phyloP scores from a whole-genome alignment of 345 rosid genomes.

The Draba incana region DNA sequence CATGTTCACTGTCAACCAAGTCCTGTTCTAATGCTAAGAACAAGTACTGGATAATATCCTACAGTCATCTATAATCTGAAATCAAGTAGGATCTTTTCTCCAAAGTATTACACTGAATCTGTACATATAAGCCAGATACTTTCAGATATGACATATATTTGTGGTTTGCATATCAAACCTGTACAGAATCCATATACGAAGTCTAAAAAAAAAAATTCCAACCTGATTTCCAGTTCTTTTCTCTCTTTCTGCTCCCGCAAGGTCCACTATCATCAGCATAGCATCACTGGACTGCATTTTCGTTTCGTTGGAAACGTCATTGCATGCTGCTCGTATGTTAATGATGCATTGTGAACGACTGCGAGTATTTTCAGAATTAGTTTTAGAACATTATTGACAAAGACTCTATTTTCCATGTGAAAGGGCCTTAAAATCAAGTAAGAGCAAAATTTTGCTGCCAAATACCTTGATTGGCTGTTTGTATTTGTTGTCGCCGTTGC shows the following conservation, averaged over 20 bases:
- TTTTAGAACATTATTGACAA: background rate
- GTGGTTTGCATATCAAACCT: conserved; percentile 20
- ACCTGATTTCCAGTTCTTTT: conserved; percentile 96
- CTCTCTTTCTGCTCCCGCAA: conserved; percentile 98
- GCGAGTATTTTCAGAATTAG: conserved; percentile 35
- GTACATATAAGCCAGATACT: background rate
- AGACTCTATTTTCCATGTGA: background rate
- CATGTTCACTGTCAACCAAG: conserved; percentile 11
- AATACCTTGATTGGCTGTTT: conserved; percentile 84
- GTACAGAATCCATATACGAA: conserved; percentile 7
- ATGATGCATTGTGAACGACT: conserved; percentile 98
- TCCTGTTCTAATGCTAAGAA: conserved; percentile 21
- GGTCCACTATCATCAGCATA: conserved; percentile 77
- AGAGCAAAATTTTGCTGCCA: background rate
- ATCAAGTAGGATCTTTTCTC: conserved; percentile 20
- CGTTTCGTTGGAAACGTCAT: conserved; percentile 38
- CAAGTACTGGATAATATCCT: conserved; percentile 16
- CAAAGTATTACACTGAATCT: conserved; percentile 7
- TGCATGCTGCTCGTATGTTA: conserved; percentile 52
- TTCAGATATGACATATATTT: conserved; percentile 11
- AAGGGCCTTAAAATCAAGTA: background rate
- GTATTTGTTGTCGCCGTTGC: conserved; percentile 80
- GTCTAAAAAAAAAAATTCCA: background rate
- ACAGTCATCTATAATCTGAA: conserved; percentile 18
- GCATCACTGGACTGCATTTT: conserved; percentile 48